Evolutionary conservation across 225 moss, liverwort and hornwort genomes (phyloP).

Genomic region (Polytrichum commune): DNA sequence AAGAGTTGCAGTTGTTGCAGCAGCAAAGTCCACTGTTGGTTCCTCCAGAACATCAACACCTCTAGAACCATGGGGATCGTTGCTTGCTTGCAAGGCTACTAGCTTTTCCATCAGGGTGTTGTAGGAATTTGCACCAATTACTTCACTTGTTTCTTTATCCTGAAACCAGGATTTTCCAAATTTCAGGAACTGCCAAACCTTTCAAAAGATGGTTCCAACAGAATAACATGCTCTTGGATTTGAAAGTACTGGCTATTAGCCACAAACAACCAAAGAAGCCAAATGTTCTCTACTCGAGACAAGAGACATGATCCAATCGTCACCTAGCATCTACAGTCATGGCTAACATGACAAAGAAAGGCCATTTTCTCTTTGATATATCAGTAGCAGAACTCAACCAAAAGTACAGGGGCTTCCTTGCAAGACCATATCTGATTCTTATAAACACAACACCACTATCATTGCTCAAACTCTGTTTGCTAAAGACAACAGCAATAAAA

Average conservation of each 20-base stretch:
- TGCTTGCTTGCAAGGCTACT: conserved; percentile 71
- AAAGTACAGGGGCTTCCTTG: no score
- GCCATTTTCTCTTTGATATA: no score
- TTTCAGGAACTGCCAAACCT: neutral
- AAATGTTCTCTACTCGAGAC: no score
- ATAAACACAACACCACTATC: neutral
- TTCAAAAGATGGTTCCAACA: neutral
- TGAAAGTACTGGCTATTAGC: neutral
- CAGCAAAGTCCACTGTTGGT: conserved; percentile 82
- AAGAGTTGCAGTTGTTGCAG: conserved; percentile 84
- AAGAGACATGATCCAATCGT: no score
- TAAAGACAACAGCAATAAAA: no score
- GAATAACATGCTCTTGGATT: neutral
- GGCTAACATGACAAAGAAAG: no score
- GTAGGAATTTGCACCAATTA: conserved; percentile 88
- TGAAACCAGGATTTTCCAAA: conserved; percentile 23
- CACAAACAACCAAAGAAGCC: no score
- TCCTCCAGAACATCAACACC: conserved; percentile 45
- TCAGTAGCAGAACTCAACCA: no score
- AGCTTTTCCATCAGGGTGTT: conserved; percentile 88
- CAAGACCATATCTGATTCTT: neutral
- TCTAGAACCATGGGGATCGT: conserved; percentile 38
- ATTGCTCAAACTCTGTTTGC: no score
- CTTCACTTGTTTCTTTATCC: conserved; percentile 76
- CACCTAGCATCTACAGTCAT: no score